These are phyloP conservation scores for Herpomyces periplanetae DNA, from an alignment of 2,329 filamentous ascomycete species.

Conservation along the genomic window DNA sequence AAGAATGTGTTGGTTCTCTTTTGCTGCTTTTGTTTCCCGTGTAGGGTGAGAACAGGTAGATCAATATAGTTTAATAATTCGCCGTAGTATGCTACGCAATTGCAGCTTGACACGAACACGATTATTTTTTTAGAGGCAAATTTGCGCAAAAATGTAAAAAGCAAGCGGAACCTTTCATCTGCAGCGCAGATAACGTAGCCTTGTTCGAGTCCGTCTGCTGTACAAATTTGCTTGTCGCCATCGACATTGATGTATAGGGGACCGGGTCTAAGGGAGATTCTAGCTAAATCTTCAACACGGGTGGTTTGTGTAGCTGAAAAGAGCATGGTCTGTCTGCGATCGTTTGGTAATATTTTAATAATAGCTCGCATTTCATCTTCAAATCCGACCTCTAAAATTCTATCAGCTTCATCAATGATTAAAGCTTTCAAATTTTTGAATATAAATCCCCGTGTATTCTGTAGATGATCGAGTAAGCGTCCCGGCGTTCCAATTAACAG, in stretches of 20 bases:
- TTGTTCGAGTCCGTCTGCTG: constrained; percentile 71
- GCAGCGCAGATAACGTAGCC: constrained; percentile 78
- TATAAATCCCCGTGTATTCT: constrained; percentile 54
- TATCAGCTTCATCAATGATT: constrained; percentile 82
- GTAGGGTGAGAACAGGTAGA: constrained; percentile 43
- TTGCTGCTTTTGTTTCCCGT: constrained; percentile 92
- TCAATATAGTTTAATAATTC: constrained; percentile 95
- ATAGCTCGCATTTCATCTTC: constrained; percentile 95
- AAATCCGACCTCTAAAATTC: constrained; percentile 85
- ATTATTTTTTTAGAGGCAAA: constrained; percentile 90
- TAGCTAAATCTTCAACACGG: constrained; percentile 80
- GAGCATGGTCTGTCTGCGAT: constrained; percentile 75
- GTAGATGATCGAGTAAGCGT: constrained; percentile 60
- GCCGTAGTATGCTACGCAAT: constrained; percentile 75
- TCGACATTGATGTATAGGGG: constrained; percentile 94
- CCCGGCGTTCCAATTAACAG: constrained; percentile 76
- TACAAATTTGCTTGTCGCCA: constrained; percentile 50
- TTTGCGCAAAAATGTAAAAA: constrained; percentile 75
- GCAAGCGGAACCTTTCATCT: constrained; percentile 62
- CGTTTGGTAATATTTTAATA: constrained; percentile 58
- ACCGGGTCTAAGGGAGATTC: constrained; percentile 61
- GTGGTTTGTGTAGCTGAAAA: constrained; percentile 96
- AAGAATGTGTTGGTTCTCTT: constrained; percentile 98
- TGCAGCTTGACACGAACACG: constrained; percentile 73
- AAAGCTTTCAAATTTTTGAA: constrained; percentile 78